Evolutionary conservation across 306 rosid species (phyloP).

Genomic region (Vigna angularis): DNA sequence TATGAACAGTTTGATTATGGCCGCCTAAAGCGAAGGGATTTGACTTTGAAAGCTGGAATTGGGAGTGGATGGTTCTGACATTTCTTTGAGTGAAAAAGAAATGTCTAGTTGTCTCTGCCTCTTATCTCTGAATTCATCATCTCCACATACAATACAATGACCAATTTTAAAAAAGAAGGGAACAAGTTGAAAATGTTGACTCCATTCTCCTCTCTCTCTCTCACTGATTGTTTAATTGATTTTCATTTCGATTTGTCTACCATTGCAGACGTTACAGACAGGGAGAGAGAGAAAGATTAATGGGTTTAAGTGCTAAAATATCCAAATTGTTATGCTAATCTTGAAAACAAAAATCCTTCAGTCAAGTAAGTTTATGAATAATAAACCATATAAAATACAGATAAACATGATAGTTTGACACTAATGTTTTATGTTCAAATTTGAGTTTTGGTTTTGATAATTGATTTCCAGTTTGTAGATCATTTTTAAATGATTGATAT

Average conservation of each 20-base stretch:
- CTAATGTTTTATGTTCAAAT: too few species aligned
- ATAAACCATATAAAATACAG: too few species aligned
- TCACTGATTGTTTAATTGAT: not conserved
- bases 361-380: not conserved
- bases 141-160: not conserved
- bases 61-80: not conserved
- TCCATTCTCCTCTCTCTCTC: not conserved
- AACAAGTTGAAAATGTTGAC: constrained; percentile 13
- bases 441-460: too few species aligned
- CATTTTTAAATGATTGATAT: too few species aligned
- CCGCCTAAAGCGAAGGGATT: not conserved
- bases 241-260: not conserved
- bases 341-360: not conserved
- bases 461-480: too few species aligned
- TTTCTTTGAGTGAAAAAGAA: not conserved
- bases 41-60: not conserved
- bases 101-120: constrained; percentile 9
- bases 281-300: not conserved
- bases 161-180: not conserved
- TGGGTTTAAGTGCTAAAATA: not conserved
- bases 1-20: not conserved
- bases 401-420: not conserved
- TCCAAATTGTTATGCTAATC: not conserved
- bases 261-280: too few species aligned
- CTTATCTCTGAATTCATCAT: constrained; percentile 20